Conservation (phyloP, 371 early-diverging fungal genomes). For the Globomyces sp. region DNA sequence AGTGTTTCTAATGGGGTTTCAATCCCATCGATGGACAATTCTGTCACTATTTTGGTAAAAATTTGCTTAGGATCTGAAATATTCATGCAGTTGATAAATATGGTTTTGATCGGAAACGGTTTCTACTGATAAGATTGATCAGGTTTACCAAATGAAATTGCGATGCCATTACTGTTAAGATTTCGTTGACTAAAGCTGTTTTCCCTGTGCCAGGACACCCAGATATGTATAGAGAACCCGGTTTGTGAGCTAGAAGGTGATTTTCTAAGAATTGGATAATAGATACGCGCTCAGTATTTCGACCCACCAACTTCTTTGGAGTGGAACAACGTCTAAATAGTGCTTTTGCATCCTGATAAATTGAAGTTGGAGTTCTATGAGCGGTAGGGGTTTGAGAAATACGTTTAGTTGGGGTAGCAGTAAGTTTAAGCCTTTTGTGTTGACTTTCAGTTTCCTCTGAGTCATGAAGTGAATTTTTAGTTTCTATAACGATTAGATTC, state of each 20-base stretch:
- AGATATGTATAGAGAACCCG: constrained; percentile 76
- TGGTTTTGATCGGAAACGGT: constrained; percentile 27
- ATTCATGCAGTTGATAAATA: constrained; percentile 84
- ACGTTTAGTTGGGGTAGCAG: constrained; percentile 10
- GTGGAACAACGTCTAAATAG: constrained; percentile 62
- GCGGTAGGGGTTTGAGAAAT: neutral
- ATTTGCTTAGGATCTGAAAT: constrained; percentile 68
- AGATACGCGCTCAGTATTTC: constrained; percentile 61
- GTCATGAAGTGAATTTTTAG: too few species aligned
- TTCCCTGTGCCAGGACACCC: constrained; percentile 96
- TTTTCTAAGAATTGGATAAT: constrained; percentile 54
- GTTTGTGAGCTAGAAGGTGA: constrained; percentile 36
- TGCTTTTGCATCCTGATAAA: constrained; percentile 53
- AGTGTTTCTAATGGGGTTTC: too few species aligned
- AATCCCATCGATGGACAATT: constrained; percentile 34
- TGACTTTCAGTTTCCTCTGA: too few species aligned
- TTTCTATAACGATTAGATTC: too few species aligned
- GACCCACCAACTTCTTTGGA: constrained; percentile 70
- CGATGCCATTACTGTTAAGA: constrained; percentile 36
- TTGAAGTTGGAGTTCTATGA: neutral
- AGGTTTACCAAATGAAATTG: too few species aligned
- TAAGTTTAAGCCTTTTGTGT: too few species aligned
- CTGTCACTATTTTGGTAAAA: constrained; percentile 61
- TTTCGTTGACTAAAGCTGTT: constrained; percentile 77
- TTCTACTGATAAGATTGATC: neutral